Base-by-base conservation (phyloP, 1,284 basidiomycete genomes). In the Erythrobasidium hasegawianum region DNA sequence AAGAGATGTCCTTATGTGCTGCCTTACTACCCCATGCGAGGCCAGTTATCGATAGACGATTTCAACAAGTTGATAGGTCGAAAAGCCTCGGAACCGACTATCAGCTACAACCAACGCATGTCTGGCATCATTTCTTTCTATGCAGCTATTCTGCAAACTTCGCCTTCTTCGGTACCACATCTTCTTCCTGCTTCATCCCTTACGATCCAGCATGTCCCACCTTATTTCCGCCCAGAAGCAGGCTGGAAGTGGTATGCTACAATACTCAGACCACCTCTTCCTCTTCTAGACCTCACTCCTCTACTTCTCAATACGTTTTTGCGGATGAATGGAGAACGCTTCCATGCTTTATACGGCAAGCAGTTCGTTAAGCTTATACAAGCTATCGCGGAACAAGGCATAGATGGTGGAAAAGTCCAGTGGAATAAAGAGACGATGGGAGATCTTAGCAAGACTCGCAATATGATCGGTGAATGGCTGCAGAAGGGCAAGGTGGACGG, bases 51-150 rank as follows among this genome's bases (percentile, higher is more conserved):
- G n/a, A 83, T 84, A 1, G 81, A 75, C 1, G 81, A 83, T 20
- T 83, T 84, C 65, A 80, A 77, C 60, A 92, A 90, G 75, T 83
- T 84, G 10, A 82, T 87, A 70, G 92, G 93, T 0, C 85, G 76
- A 11, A 74, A 71, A 0, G 16, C 43, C 16, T 75, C 75, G 57
- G 85, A 94, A 77, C 80, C 81, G 0, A 75, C 79, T 14, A 78
- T 83, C 16, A 87, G 90, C 58, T 89, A 90, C 76, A 82, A 83
- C 20, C 81, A 81, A 52, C 84, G 95, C n/a, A 83, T 96, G 71
- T 79, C 84, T 29, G 92, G 91, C 5, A 84, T 94, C 54, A 82
- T 91, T 81, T 85, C 92, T 10, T 84, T 98, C 22, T 98, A 96
- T 80, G 90, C 91, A 76, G 83, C 86, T 7, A 84, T 96, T 64